These are phyloP conservation scores for Cryptococcus depauperatus DNA, from an alignment of 1,284 basidiomycete species.

Conservation along the genomic window DNA sequence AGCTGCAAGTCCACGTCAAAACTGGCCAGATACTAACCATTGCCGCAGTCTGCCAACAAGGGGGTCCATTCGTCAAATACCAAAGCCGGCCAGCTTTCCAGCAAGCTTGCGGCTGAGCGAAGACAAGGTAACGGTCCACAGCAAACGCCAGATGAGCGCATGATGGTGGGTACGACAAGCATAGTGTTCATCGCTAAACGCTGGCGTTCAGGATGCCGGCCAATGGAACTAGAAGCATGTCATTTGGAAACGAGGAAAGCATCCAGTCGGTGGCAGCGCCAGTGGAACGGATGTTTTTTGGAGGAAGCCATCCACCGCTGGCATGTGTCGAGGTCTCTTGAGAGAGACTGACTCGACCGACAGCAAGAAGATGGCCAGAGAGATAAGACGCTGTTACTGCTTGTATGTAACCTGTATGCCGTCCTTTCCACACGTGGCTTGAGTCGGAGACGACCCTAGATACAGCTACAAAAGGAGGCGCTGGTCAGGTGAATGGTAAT, in stretches of 20 bases:
- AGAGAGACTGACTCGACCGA: too few relatives aligned
- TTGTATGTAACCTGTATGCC: not conserved
- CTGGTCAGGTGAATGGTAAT: too few relatives aligned
- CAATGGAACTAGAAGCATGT: constrained; percentile 21
- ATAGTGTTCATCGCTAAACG: not conserved
- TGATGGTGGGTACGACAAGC: constrained; percentile 44
- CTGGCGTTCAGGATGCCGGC: constrained; percentile 19
- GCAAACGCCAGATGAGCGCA: constrained; percentile 24
- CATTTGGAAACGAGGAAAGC: not conserved
- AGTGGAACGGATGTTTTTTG: not conserved
- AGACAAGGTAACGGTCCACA: constrained; percentile 14
- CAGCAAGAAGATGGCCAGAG: not conserved
- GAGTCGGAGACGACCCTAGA: too few relatives aligned
- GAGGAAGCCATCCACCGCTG: not conserved
- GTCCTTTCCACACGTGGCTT: too few relatives aligned
- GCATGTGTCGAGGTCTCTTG: not conserved
- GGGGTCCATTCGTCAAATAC: constrained; percentile 39
- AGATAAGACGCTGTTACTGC: not conserved
- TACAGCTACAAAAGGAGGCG: too few relatives aligned
- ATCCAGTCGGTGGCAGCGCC: not conserved
- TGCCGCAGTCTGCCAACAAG: constrained; percentile 29
- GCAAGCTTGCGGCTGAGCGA: constrained; percentile 36
- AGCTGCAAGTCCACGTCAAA: constrained; percentile 25
- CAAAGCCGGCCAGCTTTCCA: constrained; percentile 37
- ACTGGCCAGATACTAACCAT: not conserved